A percentile compares a stretch with the other conserved stretches of the same genome.
Evolutionary conservation across 2,329 filamentous ascomycete species (phyloP).

Genomic region (Aquanectria penicillioides): DNA sequence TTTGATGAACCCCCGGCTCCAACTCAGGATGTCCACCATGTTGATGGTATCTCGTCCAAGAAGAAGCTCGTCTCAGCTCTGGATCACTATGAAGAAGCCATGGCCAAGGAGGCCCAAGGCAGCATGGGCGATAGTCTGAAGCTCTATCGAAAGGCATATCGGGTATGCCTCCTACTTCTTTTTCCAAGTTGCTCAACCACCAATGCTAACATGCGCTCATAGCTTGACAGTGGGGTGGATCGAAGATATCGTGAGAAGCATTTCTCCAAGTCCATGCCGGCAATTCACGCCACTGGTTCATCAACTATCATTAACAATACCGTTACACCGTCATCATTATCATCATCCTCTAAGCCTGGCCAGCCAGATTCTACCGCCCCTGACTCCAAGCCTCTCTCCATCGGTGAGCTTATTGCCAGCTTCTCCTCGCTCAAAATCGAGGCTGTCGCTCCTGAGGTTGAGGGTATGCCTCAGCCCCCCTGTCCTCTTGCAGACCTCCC

Average conservation of each 20-base stretch:
- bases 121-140: slow-evolving; percentile 88
- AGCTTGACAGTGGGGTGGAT: slow-evolving; percentile 89
- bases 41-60: slow-evolving; percentile 28
- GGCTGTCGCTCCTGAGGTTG: slow-evolving; percentile 72
- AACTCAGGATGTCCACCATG: slow-evolving; percentile 17
- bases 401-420: slow-evolving; percentile 77
- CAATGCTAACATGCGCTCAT: slow-evolving; percentile 25
- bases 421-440: slow-evolving; percentile 79
- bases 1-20: slow-evolving; percentile 45
- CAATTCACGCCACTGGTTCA: slow-evolving; percentile 27
- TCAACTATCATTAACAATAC: slow-evolving; percentile 31
- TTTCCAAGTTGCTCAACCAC: neutral
- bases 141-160: slow-evolving; percentile 90
- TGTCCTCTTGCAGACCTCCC: slow-evolving; percentile 83
- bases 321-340: neutral
- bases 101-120: slow-evolving; percentile 86
- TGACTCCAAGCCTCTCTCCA: slow-evolving; percentile 57
- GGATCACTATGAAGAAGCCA: slow-evolving; percentile 92
- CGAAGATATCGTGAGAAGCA: slow-evolving; percentile 90
- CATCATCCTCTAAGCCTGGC: slow-evolving; percentile 1
- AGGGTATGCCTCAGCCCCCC: slow-evolving; percentile 77
- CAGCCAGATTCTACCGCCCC: slow-evolving; percentile 58
- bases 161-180: slow-evolving; percentile 58
- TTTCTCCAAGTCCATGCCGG: slow-evolving; percentile 70
- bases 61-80: slow-evolving; percentile 77